Conservation (phyloP, 2,329 filamentous ascomycete genomes). For the Diaporthe aspalathi region DNA sequence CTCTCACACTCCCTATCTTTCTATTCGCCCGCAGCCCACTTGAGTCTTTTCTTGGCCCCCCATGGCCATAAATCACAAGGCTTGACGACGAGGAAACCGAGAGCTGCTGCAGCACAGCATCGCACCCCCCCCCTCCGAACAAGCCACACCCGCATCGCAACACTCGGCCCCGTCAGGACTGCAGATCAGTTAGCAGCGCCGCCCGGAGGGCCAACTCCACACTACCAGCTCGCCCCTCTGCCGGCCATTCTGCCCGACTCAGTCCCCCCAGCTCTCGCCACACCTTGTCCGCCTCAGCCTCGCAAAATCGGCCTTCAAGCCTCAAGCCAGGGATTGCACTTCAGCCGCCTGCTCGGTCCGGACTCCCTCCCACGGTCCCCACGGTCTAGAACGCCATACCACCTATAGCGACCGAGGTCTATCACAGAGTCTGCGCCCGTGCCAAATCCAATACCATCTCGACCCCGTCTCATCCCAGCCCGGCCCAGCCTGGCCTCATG, state of each 20-base stretch:
- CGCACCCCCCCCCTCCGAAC: not conserved
- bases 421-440: conserved; percentile 32
- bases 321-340: conserved; percentile 36
- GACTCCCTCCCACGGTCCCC: conserved; percentile 11
- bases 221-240: conserved; percentile 17
- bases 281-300: conserved; percentile 31
- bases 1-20: not conserved
- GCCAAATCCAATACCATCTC: conserved; percentile 10
- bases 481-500: conserved; percentile 6
- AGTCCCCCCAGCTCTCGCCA: conserved; percentile 35
- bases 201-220: not conserved
- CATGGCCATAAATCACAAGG: no score
- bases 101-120: not conserved
- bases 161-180: conserved; percentile 20
- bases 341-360: conserved; percentile 24
- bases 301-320: conserved; percentile 29
- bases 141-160: conserved; percentile 10
- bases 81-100: not conserved
- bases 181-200: conserved; percentile 21
- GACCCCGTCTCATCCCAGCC: not conserved
- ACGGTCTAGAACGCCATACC: conserved; percentile 34
- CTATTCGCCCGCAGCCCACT: no score
- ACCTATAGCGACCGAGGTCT: conserved; percentile 26
- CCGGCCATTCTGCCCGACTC: not conserved
- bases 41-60: no score